Conservation (phyloP, 371 early-diverging fungal genomes). For the Mortierella sp. region DNA sequence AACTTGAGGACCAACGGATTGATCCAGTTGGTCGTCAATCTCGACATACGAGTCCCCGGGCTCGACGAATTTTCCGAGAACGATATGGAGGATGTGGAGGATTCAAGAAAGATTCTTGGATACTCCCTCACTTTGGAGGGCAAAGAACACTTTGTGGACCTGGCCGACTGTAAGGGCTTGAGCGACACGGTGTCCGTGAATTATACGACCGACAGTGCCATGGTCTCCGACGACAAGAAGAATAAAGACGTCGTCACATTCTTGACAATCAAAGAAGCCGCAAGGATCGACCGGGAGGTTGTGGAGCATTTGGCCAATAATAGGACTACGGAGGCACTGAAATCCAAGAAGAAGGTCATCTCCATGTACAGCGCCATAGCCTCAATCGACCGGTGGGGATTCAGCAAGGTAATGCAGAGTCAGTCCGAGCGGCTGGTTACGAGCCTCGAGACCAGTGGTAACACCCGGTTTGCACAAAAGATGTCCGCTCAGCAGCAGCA, state of each 20-base stretch:
- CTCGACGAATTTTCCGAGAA: slow-evolving; percentile 27
- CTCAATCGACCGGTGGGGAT: slow-evolving; percentile 24
- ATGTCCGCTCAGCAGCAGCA: slow-evolving; percentile 17
- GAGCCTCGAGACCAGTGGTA: slow-evolving; percentile 20
- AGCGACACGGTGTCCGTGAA: slow-evolving; percentile 22
- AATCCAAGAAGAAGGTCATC: slow-evolving; percentile 24
- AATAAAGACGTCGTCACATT: slow-evolving; percentile 27
- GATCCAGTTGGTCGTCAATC: slow-evolving; percentile 36
- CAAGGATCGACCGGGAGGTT: slow-evolving; percentile 25
- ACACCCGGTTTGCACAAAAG: slow-evolving; percentile 19
- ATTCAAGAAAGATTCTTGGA: slow-evolving; percentile 21
- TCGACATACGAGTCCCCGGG: slow-evolving; percentile 37
- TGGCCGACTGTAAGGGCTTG: slow-evolving; percentile 26
- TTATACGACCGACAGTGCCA: slow-evolving; percentile 23
- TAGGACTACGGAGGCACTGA: slow-evolving; percentile 25
- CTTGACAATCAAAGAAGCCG: slow-evolving; percentile 26
- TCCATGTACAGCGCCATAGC: slow-evolving; percentile 15
- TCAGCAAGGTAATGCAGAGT: slow-evolving; percentile 16
- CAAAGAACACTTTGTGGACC: slow-evolving; percentile 31
- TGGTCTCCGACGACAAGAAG: slow-evolving; percentile 29
- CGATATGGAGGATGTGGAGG: slow-evolving; percentile 34
- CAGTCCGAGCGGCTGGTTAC: slow-evolving; percentile 32
- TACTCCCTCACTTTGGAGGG: slow-evolving; percentile 35
- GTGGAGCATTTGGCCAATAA: slow-evolving; percentile 39
- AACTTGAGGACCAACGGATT: slow-evolving; percentile 37